A percentile compares a stretch with the other conserved stretches of the same genome.
These are phyloP conservation scores for Babesia divergens DNA, from an alignment of 169 alveolate species.

Conservation along the genomic window DNA sequence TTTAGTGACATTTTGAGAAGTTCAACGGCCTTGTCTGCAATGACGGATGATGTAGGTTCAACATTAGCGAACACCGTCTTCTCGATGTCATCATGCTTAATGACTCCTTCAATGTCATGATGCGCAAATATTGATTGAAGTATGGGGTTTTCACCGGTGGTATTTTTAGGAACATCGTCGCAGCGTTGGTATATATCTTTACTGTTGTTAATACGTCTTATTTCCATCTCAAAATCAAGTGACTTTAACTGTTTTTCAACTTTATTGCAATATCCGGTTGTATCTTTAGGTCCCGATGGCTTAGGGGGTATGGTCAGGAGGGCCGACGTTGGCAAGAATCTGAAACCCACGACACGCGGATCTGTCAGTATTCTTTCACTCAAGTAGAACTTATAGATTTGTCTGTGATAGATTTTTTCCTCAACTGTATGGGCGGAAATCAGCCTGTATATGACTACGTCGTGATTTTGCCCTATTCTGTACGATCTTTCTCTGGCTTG, in stretches of 20 bases:
- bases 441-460: conserved; percentile 92
- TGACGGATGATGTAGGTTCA: background rate
- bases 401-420: conserved; percentile 89
- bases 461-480: conserved; percentile 95
- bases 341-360: conserved; percentile 46
- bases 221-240: conserved; percentile 20
- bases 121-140: conserved; percentile 22
- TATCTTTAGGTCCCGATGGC: conserved; percentile 1
- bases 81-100: conserved; percentile 42
- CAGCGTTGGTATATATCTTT: conserved; percentile 11
- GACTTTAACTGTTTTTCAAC: background rate
- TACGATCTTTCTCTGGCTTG: conserved; percentile 96
- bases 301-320: conserved; percentile 25
- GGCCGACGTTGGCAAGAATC: conserved; percentile 15
- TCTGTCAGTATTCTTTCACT: conserved; percentile 63
- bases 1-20: conserved; percentile 10
- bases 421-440: conserved; percentile 94
- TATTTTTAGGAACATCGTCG: background rate
- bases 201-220: conserved; percentile 6
- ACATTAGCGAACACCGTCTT: background rate
- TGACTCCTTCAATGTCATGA: conserved; percentile 23
- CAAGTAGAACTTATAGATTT: conserved; percentile 69
- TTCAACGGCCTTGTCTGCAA: conserved; percentile 14
- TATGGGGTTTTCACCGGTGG: background rate
- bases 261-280: background rate